Conservation (phyloP, 306 rosid species). For the Fragaria nilgerrensis region DNA sequence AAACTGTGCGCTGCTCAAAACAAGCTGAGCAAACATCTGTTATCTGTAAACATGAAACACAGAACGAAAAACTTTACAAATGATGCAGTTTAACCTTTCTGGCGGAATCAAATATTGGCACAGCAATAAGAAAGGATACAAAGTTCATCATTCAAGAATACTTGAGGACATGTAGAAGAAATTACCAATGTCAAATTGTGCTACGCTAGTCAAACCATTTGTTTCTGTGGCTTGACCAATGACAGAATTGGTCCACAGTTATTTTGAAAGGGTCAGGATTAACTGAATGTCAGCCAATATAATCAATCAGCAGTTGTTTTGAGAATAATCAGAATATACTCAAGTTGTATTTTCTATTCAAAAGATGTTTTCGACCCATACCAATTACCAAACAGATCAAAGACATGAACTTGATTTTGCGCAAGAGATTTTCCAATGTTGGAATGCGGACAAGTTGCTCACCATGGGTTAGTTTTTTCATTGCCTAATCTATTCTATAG, state of each 20-base stretch:
- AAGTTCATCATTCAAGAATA: not conserved
- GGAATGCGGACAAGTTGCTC: not conserved
- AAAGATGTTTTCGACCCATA: not conserved
- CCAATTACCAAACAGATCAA: not conserved
- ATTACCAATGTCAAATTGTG: not conserved
- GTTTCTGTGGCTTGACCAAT: not conserved
- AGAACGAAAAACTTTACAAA: conserved; percentile 7
- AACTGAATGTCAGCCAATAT: not conserved
- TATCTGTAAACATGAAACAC: conserved; percentile 62
- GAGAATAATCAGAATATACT: not conserved
- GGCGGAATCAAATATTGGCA: not conserved
- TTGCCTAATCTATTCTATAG: not conserved
- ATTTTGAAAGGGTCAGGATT: not conserved
- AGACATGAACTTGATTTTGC: not conserved
- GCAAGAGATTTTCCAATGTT: not conserved
- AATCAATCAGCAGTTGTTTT: not conserved
- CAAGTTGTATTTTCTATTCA: not conserved
- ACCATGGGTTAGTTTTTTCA: not conserved
- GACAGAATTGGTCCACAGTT: not conserved
- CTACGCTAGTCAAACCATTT: not conserved
- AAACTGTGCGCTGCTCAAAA: conserved; percentile 97
- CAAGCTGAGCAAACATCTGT: conserved; percentile 97
- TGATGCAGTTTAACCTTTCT: not conserved
- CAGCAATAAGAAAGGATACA: not conserved
- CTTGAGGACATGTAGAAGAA: not conserved